Conservation (phyloP, 2,329 filamentous ascomycete species). For the Stagonosporopsis cucurbitacearum region DNA sequence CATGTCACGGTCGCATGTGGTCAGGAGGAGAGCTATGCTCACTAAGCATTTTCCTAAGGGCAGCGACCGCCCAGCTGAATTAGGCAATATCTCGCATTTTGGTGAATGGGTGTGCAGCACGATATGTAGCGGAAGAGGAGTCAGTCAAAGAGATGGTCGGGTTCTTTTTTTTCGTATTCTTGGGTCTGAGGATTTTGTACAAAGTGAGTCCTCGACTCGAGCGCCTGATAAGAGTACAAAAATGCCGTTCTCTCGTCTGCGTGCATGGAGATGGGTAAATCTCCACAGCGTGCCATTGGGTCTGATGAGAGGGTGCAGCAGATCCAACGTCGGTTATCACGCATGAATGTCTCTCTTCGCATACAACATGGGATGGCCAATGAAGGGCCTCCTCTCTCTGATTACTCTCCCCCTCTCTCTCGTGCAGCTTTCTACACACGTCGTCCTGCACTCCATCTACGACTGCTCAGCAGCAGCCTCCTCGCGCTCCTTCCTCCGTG, state of each 20-base stretch:
- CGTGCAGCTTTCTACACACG: background rate
- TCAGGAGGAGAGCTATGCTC: constrained; percentile 36
- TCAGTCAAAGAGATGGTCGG: no score
- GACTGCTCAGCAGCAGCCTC: constrained; percentile 43
- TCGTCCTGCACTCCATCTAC: constrained; percentile 13
- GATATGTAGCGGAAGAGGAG: background rate
- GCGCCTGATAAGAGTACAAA: constrained; percentile 33
- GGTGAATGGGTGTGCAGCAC: background rate
- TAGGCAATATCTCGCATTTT: constrained; percentile 40
- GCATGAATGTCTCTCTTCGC: background rate
- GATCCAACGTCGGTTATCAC: constrained; percentile 9
- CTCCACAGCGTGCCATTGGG: background rate
- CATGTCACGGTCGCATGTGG: constrained; percentile 21
- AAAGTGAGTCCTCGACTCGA: constrained; percentile 41
- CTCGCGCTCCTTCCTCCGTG: constrained; percentile 73
- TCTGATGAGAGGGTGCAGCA: constrained; percentile 10
- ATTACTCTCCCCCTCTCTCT: constrained; percentile 14
- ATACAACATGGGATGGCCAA: constrained; percentile 4
- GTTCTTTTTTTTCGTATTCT: constrained; percentile 18
- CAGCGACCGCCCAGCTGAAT: constrained; percentile 22
- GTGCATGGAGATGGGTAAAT: background rate
- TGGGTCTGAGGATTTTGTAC: constrained; percentile 39
- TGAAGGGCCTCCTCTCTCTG: constrained; percentile 2
- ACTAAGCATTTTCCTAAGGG: constrained; percentile 25
- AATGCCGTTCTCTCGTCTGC: constrained; percentile 9